phyloP scores from a whole-genome alignment of 805 yeast genomes.

The Candida sakaeoensis region DNA sequence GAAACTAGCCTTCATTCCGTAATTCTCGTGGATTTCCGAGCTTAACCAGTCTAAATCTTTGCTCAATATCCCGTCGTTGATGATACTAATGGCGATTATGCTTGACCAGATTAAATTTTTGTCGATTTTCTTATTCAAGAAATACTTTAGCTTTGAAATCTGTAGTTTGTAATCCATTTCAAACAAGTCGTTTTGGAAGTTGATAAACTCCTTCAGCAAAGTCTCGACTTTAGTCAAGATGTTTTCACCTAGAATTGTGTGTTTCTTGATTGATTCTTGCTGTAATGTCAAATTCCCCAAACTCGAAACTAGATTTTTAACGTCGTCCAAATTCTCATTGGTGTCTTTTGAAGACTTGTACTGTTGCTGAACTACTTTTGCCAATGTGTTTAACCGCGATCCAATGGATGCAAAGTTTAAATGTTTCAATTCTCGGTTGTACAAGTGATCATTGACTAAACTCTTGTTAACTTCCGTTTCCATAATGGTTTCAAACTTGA shows the following conservation, averaged over 20 bases:
- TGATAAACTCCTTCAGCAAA: slow-evolving; percentile 44
- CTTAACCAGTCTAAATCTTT: slow-evolving; percentile 56
- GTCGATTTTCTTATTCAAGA: slow-evolving; percentile 37
- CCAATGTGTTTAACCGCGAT: slow-evolving; percentile 61
- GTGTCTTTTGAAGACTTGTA: slow-evolving; percentile 27
- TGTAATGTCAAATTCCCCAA: slow-evolving; percentile 62
- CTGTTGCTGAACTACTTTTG: slow-evolving; percentile 65
- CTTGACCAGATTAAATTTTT: slow-evolving; percentile 47
- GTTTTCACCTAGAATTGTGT: slow-evolving; percentile 69
- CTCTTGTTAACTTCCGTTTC: slow-evolving; percentile 9
- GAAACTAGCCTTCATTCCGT: slow-evolving; percentile 55
- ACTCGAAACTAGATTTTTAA: slow-evolving; percentile 67
- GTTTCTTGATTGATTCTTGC: slow-evolving; percentile 67
- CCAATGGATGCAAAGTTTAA: slow-evolving; percentile 82
- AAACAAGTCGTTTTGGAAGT: slow-evolving; percentile 68
- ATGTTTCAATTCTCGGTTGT: slow-evolving; percentile 46
- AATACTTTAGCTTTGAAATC: slow-evolving; percentile 26
- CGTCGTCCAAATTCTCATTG: slow-evolving; percentile 36
- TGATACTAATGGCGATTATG: slow-evolving; percentile 54
- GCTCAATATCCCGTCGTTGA: slow-evolving; percentile 65
- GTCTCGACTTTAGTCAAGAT: slow-evolving; percentile 47
- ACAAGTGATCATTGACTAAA: slow-evolving; percentile 13
- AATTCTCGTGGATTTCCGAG: slow-evolving; percentile 54
- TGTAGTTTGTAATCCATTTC: slow-evolving; percentile 36
- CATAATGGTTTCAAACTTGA: slow-evolving; percentile 36